Evolutionary conservation across 2,329 filamentous ascomycete species (phyloP), one percentile per base, ranked within the genome.

Genomic region (Colletotrichum sp.): DNA sequence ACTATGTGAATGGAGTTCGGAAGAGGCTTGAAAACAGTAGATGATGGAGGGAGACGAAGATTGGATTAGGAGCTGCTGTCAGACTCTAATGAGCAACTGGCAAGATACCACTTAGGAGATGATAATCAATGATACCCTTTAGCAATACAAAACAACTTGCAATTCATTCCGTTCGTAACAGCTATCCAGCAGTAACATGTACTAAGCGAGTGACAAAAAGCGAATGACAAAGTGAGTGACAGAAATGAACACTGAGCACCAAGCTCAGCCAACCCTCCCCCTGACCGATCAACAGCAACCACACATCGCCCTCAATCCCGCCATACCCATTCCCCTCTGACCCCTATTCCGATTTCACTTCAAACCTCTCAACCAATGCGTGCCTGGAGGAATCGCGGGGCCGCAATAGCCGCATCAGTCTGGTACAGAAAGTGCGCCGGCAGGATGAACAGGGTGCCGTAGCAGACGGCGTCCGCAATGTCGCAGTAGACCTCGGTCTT

Each of bases 401-500:
- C 80, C 33, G 66, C 31, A 9, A 55, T 36, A 8, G 65, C 47
- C 7, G 80, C 78, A 6, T 76, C 77, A 11, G 64, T 47, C n/a
- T n/a, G 59, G 75, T 83, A 82, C 18, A 74, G 64, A 29, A 83
- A 78, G 76, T 86, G 84, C 6, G 80, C 79, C 5, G 81, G 79
- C 36, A 79, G 71, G 54, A 86, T 81, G 38, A 82, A 75, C 21
- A 86, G 78, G 2, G 81, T 81, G 12, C 84, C 85, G 8, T 33
- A 74, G 77, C 84, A 85, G 27, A 85, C 83, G 3, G 80, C 75
- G 29, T 87, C 85, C 2, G 77, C 77, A 4, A 29, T 1, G 16
- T 80, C 81, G 76, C 85, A 87, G 76, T 80, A 86, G n/a, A 86
- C 80, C 71, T 81, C 76, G 31, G 81, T 81, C 47, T 81, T 78